Conservation (phyloP, 345 rosid genomes). For the Boechera divaricarpa region DNA sequence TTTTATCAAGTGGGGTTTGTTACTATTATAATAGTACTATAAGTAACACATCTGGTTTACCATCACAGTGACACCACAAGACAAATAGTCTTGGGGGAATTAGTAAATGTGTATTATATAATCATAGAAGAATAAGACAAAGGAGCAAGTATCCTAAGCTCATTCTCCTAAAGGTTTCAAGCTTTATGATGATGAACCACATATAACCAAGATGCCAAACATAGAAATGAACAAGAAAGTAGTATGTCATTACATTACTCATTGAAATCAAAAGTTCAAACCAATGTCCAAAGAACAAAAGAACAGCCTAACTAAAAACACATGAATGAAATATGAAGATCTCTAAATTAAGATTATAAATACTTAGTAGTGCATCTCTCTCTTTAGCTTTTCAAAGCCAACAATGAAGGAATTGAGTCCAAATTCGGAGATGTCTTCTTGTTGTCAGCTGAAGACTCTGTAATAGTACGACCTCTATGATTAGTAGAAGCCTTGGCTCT, state of each 20-base stretch:
- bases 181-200: constrained; percentile 30
- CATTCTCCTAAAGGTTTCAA: constrained; percentile 31
- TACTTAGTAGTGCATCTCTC: constrained; percentile 1
- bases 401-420: constrained; percentile 72
- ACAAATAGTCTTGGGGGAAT: constrained; percentile 23
- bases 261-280: constrained; percentile 26
- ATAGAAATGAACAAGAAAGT: constrained; percentile 7
- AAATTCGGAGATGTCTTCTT: constrained; percentile 52
- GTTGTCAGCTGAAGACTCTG: constrained; percentile 38
- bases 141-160: constrained; percentile 34
- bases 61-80: constrained; percentile 35
- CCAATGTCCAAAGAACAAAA: constrained; percentile 41
- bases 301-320: constrained; percentile 40
- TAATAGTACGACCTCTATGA: constrained; percentile 43
- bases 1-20: constrained; percentile 26
- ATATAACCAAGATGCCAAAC: constrained; percentile 27
- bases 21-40: constrained; percentile 9
- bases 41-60: constrained; percentile 25
- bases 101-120: constrained; percentile 22
- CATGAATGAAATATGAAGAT: constrained; percentile 36
- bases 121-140: constrained; percentile 26
- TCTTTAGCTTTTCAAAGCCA: constrained; percentile 62
- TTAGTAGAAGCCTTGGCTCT: constrained; percentile 61
- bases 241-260: constrained; percentile 34
- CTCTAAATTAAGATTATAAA: background rate